Evolutionary conservation across 2,329 filamentous ascomycete genomes (phyloP).

Genomic region (Phialocephala subalpina): DNA sequence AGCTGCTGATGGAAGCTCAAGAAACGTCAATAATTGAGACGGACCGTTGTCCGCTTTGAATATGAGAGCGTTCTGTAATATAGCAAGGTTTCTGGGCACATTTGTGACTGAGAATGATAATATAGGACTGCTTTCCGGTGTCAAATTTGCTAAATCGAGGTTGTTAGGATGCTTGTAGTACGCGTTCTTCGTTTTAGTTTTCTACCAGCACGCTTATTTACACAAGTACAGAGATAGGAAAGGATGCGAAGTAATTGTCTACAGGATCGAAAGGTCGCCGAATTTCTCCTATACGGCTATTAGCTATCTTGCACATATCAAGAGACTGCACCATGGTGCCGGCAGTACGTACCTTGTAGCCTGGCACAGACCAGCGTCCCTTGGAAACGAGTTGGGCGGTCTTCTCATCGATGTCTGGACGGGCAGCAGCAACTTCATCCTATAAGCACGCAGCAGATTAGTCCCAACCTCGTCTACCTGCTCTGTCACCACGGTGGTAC

Average conservation of each 20-base stretch:
- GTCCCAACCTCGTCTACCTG: constrained; percentile 18
- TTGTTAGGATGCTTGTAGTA: background rate
- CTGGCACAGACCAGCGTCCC: constrained; percentile 97
- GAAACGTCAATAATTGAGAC: background rate
- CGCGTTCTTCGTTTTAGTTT: constrained; percentile 35
- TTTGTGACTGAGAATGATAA: background rate
- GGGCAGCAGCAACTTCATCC: constrained; percentile 94
- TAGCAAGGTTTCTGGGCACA: too few species aligned
- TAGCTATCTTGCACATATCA: constrained; percentile 52
- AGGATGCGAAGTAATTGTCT: constrained; percentile 54
- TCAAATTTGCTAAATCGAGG: background rate
- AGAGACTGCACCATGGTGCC: background rate
- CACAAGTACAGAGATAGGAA: constrained; percentile 70
- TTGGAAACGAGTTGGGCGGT: constrained; percentile 93
- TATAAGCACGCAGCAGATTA: constrained; percentile 48
- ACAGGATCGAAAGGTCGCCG: constrained; percentile 94
- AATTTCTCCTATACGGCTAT: constrained; percentile 84
- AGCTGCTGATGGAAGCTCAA: background rate
- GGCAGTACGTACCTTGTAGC: constrained; percentile 84
- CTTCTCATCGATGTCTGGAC: constrained; percentile 98
- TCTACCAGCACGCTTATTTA: constrained; percentile 60
- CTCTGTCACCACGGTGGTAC: constrained; percentile 50
- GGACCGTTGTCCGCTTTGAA: too few species aligned
- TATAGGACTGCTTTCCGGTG: background rate
- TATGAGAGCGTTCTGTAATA: too few species aligned